Evolutionary conservation across 257 asterid species (phyloP).

Genomic region (Solanum lignicaule): DNA sequence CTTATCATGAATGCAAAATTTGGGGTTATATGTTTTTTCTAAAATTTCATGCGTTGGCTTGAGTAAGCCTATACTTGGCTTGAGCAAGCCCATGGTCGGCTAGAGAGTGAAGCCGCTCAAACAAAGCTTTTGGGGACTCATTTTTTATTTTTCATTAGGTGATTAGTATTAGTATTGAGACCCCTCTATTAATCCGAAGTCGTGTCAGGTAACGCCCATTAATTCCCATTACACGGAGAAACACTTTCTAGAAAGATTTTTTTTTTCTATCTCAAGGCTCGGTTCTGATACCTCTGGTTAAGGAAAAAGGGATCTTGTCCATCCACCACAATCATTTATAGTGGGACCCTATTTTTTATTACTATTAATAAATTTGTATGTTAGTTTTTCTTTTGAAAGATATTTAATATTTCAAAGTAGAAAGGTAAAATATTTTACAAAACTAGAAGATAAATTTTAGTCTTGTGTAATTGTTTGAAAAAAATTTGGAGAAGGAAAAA

Average conservation of each 20-base stretch:
- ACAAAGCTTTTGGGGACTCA: background rate
- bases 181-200: background rate
- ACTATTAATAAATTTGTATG: background rate
- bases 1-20: background rate
- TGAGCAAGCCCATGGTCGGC: background rate
- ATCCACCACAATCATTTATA: background rate
- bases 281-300: background rate
- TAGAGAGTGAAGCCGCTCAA: background rate
- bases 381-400: background rate
- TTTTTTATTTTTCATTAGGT: background rate
- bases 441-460: background rate
- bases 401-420: background rate
- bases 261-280: background rate
- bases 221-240: background rate
- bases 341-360: background rate
- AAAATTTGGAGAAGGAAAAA: background rate
- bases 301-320: background rate
- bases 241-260: background rate
- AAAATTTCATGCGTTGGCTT: background rate
- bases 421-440: background rate
- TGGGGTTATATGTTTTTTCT: background rate
- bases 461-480: background rate
- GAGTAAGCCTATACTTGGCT: background rate
- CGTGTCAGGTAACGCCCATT: background rate
- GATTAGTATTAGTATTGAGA: background rate